These are phyloP conservation scores for Pleodorina starrii DNA, from an alignment of 139 green algal species.

Conservation along the genomic window DNA sequence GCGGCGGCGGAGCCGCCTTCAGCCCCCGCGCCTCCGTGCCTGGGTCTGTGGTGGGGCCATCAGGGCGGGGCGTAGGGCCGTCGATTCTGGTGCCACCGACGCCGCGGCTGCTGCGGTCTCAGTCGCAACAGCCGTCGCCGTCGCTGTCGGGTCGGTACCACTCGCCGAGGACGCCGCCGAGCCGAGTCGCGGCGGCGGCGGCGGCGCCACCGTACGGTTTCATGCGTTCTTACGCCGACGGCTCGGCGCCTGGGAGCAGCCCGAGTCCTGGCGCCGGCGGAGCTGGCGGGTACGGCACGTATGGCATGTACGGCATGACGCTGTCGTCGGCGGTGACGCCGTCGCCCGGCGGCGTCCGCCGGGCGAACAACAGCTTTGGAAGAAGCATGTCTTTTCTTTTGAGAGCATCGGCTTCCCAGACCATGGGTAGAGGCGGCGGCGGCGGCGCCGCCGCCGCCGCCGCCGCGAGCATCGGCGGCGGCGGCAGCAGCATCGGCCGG, in stretches of 20 bases:
- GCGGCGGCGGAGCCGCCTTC: not conserved
- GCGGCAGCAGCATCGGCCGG: not conserved
- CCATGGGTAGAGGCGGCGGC: not conserved
- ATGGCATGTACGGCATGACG: too few species aligned
- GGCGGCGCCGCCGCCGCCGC: not conserved
- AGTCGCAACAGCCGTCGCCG: too few species aligned
- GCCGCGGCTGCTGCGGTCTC: conserved; percentile 1
- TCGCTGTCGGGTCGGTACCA: not conserved
- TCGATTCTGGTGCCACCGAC: not conserved
- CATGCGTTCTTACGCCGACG: not conserved
- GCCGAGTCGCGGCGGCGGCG: not conserved
- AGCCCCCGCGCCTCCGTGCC: not conserved
- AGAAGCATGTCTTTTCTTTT: conserved; percentile 37
- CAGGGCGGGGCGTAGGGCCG: not conserved
- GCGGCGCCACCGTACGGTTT: not conserved
- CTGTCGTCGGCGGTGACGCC: not conserved
- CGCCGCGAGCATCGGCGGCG: not conserved
- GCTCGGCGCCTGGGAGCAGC: not conserved
- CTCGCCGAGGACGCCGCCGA: not conserved
- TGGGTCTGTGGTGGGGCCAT: not conserved
- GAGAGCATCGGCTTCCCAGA: not conserved
- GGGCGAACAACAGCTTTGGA: not conserved
- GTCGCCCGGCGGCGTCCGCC: too few species aligned
- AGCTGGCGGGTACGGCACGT: too few species aligned
- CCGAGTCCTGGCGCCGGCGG: too few species aligned